Evolutionary conservation across 2,329 filamentous ascomycete genomes (phyloP).

Genomic region (Plectosphaerella sp.): DNA sequence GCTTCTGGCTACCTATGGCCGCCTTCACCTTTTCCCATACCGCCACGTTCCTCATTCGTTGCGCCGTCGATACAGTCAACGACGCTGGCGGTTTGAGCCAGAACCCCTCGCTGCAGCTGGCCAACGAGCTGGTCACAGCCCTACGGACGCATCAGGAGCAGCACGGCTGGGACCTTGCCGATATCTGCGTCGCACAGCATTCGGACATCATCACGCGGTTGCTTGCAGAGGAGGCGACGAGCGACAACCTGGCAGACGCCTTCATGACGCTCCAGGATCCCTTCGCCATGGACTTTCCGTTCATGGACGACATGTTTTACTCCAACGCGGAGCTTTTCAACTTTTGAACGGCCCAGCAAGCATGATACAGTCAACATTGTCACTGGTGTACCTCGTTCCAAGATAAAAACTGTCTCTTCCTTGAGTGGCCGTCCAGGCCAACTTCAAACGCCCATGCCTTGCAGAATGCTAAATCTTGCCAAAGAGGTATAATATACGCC

Average conservation of each 20-base stretch:
- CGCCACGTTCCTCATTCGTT: slow-evolving; percentile 44
- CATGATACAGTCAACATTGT: too few relatives aligned
- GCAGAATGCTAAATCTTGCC: not conserved
- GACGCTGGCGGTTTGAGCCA: slow-evolving; percentile 26
- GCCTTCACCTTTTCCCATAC: slow-evolving; percentile 45
- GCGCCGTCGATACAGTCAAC: slow-evolving; percentile 38
- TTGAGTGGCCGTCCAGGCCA: too few relatives aligned
- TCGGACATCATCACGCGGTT: slow-evolving; percentile 42
- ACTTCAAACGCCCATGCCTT: too few relatives aligned
- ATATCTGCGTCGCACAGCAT: slow-evolving; percentile 44
- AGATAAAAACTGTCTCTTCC: too few relatives aligned
- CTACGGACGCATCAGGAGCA: slow-evolving; percentile 33
- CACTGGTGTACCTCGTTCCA: too few relatives aligned
- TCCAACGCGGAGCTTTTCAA: not conserved
- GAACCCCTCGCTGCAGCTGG: slow-evolving; percentile 35
- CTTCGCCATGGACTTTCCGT: slow-evolving; percentile 1
- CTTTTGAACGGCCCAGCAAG: not conserved
- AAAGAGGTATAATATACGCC: not conserved
- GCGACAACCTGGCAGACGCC: not conserved
- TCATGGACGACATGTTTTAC: slow-evolving; percentile 4
- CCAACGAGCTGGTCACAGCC: slow-evolving; percentile 32
- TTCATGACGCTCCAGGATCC: not conserved
- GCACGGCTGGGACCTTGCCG: slow-evolving; percentile 43
- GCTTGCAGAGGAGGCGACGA: slow-evolving; percentile 10
- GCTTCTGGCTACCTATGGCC: slow-evolving; percentile 45